A percentile compares a stretch with the other conserved stretches of the same genome.
Evolutionary conservation across 441 rosid genomes (phyloP).

Genomic region (Gossypium gossypioides): DNA sequence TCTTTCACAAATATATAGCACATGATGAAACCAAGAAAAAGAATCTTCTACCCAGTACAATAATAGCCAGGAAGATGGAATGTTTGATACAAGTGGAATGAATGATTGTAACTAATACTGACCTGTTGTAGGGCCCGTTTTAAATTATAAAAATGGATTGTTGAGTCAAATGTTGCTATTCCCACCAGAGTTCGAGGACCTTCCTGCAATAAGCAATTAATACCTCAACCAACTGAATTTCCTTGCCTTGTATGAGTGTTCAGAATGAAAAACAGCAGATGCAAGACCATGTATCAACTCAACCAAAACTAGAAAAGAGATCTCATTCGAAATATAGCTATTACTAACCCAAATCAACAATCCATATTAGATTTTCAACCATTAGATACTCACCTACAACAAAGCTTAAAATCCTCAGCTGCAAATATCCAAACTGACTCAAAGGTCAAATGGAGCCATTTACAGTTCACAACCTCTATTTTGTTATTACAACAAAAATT

Average conservation of each 20-base stretch:
- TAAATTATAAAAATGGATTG: conserved; percentile 75
- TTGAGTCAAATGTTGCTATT: conserved; percentile 73
- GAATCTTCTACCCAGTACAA: conserved; percentile 8
- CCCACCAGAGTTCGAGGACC: conserved; percentile 81
- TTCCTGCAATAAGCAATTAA: conserved; percentile 45
- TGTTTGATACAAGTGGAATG: not conserved
- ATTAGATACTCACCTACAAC: not conserved
- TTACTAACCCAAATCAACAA: not conserved
- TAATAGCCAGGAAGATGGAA: conserved; percentile 12
- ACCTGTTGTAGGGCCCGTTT: conserved; percentile 66
- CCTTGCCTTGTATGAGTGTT: not conserved
- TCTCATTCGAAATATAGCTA: not conserved
- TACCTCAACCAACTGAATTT: not conserved
- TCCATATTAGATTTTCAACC: not conserved
- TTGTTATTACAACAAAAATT: not conserved
- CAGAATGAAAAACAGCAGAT: not conserved
- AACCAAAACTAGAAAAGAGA: not conserved
- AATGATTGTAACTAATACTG: not conserved
- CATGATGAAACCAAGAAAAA: not conserved
- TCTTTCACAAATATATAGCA: not conserved
- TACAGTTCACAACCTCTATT: not conserved
- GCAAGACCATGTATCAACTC: not conserved
- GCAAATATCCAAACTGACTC: not conserved
- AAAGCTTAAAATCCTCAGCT: not conserved
- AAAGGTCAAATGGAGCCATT: not conserved